Percentiles rank a stretch among this genome's conserved stretches.
Conservation (phyloP, 2,329 filamentous ascomycete genomes). For the Parafenestella ontariensis region DNA sequence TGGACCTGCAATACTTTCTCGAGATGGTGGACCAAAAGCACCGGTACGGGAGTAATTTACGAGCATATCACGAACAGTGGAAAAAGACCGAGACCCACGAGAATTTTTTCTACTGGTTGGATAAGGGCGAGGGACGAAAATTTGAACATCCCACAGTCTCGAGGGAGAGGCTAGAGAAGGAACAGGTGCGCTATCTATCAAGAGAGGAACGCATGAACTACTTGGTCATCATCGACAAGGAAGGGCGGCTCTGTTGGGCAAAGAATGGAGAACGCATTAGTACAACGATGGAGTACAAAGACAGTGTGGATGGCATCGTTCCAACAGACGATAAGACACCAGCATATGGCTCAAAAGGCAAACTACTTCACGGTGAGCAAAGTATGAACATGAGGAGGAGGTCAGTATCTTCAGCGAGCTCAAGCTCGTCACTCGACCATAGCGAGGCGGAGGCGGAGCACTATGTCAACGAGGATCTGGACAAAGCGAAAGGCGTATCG, state of each 20-base stretch:
- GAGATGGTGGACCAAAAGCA: constrained; percentile 90
- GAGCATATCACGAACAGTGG: constrained; percentile 85
- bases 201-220: constrained; percentile 83
- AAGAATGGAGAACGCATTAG: constrained; percentile 81
- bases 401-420: constrained; percentile 35
- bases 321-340: constrained; percentile 52
- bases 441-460: constrained; percentile 68
- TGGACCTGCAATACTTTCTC: constrained; percentile 85
- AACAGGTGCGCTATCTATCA: constrained; percentile 83
- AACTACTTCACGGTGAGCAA: constrained; percentile 31
- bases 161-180: constrained; percentile 74
- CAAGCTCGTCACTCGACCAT: constrained; percentile 51
- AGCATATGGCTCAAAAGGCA: constrained; percentile 45
- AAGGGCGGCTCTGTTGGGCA: constrained; percentile 83
- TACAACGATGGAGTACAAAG: constrained; percentile 76
- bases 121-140: constrained; percentile 76
- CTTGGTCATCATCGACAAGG: constrained; percentile 74
- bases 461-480: constrained; percentile 69
- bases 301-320: constrained; percentile 73
- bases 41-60: constrained; percentile 82
- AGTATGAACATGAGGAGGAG: constrained; percentile 27
- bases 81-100: constrained; percentile 77
- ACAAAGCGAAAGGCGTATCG: constrained; percentile 65
- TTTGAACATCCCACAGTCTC: constrained; percentile 76
- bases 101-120: constrained; percentile 95